Base-by-base conservation (phyloP, 2,329 filamentous ascomycete genomes). In the Amauroascus niger region DNA sequence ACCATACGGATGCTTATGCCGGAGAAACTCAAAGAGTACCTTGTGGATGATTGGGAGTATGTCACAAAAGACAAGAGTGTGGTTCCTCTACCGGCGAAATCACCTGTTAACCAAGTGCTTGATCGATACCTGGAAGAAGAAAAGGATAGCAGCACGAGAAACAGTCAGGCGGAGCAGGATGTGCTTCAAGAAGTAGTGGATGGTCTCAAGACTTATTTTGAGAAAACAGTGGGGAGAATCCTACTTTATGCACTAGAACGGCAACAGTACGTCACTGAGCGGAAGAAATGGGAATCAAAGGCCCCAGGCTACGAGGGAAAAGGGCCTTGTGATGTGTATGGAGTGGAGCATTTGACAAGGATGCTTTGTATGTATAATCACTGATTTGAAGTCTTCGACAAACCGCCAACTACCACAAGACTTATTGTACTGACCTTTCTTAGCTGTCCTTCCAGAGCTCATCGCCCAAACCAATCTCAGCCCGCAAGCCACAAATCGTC, bases 391-490 rank as follows among this genome's bases (percentile, higher is more conserved):
- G 16, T 39, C n/a, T 6, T 40, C 37, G 13, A n/a, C 13, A 6
- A 5, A 35, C 4, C 33, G 4, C 33, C n/a, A n/a, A n/a, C n/a
- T n/a, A n/a, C n/a, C n/a, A n/a, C n/a, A n/a, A n/a, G n/a, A n/a
- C n/a, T n/a, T n/a, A n/a, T 55, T 33, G 7, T n/a, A 32, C 41
- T 49, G n/a, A 53, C 47, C 22, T 22, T 48, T 48, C 44, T 41
- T 61, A 95, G 91, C 94, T 2, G 86, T 86, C 1, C 82, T 97
- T 62, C 91, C 93, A 0, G 93, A 98, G 66, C 82, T 97, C 39
- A 83, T 97, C 58, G 90, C 90, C 3, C 93, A 98, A 68, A 98
- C 93, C 50, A 97, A 97, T 71, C 95, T 98, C 89, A 93, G 97
- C 65, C 78, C 85, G 51, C 89, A 95, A 67, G 90, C 89, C 1